Base-by-base conservation (phyloP, 352 stramenopile species). In the Phytophthora sp. region DNA sequence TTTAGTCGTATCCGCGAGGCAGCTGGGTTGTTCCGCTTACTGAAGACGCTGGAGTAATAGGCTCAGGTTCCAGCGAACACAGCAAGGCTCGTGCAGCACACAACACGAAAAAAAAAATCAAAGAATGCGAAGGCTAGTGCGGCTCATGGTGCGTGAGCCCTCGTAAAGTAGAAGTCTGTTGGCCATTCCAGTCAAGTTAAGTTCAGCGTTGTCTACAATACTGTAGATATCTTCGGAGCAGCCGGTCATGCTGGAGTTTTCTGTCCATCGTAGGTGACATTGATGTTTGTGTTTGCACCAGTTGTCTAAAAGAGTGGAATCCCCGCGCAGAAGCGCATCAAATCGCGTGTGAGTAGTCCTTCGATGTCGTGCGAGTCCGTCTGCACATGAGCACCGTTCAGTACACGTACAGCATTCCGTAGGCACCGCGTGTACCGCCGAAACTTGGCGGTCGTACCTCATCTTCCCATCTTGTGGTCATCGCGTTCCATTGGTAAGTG, bases 1-100 rank as follows among this genome's bases (percentile, higher is more conserved):
- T 99, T 99, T 88, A 98, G 93, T 74, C 88, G 96, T 45, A 99
- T 99, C 73, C 88, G 95, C 51, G 97, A 99, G 77, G 97, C 97
- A 56, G 94, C 96, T 23, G 91, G 91, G 30, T 82, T 99, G 35
- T 99, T 99, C 65, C 95, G 97, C 71, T 86, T 99, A 75, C 83
- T 99, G 55, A 99, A 99, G 77, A 98, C 88, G 44, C 82, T 98
- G 63, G 90, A 98, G 86, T 97, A 90, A 85, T 79, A 84, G 69
- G 62, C 49, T 64, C 59, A 66, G 54, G 46, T 71, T 56, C 66
- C 66, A 70, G 66, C 42, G 27, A 67, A 64, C 15, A 68, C 64
- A 71, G 49, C 41, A 66, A 58, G n/a, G 41, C 29, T 56, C 27
- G 49, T 62, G 44, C 54, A 74, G 58, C 52, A 42, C 42, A 59